Base-by-base conservation (phyloP, 1,284 basidiomycete genomes). In the Caloboletus firmus region DNA sequence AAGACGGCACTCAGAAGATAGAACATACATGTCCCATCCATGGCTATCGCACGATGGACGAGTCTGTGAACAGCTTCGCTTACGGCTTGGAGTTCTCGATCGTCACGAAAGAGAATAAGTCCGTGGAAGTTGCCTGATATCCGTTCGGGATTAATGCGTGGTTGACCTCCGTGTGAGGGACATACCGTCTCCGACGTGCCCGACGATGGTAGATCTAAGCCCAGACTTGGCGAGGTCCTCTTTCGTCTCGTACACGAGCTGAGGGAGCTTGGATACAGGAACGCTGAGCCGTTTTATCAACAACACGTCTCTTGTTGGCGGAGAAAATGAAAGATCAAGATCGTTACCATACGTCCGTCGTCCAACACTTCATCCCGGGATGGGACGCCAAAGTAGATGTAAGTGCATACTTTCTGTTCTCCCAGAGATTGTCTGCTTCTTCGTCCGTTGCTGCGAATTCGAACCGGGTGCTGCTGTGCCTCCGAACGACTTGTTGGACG, bases 101-200 rank as follows among this genome's bases (percentile, higher is more conserved):
- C 81, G 52, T 79, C 74, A 45, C 76, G 72, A 72, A 89, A 91
- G 37, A 89, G 73, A 42, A 91, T 76, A 26, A 89, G 70, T 2
- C 85, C 84, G 62, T 89, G 88, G 71, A 90, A 91, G 55, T 81
- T 81, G 34, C 79, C 79, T 80, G 40, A 48, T 10, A 20, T 26
- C 1, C n/a, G 7, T 18, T 49, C 66, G 62, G 17, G 26, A 37
- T 42, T 15, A 54, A 20, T 63, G 58, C 60, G 39, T 30, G 65
- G 5, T 15, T 15, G 9, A 34, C 24, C 11, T 17, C 67, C 10
- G 20, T 40, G 69, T 55, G 7, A 73, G 65, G 45, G 61, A 65
- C 63, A 79, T 80, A 64, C 92, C 93, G 67, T 95, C 93, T 28
- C 91, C 93, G 11, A 94, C 90, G 68, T 95, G 93, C 7, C 91